Evolutionary conservation across 2,329 filamentous ascomycete genomes (phyloP).

Genomic region (Scytalidium lignicola): DNA sequence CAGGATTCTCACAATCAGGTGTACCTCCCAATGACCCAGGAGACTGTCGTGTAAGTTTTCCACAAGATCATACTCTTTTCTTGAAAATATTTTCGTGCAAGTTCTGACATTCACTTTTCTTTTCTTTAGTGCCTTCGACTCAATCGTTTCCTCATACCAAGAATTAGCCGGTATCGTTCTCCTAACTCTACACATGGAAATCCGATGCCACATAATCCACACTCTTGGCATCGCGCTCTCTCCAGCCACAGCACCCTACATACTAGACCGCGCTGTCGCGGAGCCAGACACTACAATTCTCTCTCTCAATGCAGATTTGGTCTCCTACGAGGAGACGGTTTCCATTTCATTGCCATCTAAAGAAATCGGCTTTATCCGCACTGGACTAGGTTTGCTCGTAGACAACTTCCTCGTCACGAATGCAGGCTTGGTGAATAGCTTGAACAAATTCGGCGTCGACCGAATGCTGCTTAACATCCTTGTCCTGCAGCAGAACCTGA

Average conservation of each 20-base stretch:
- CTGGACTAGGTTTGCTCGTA: slow-evolving; percentile 70
- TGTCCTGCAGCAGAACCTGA: slow-evolving; percentile 93
- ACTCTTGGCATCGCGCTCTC: slow-evolving; percentile 64
- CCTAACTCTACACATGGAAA: slow-evolving; percentile 81
- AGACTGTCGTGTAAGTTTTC: slow-evolving; percentile 68
- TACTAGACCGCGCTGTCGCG: slow-evolving; percentile 65
- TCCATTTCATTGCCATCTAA: slow-evolving; percentile 64
- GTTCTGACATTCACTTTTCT: slow-evolving; percentile 6
- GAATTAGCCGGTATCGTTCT: slow-evolving; percentile 75
- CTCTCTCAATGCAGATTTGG: slow-evolving; percentile 75
- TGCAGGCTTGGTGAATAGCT: slow-evolving; percentile 64
- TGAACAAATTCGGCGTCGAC: slow-evolving; percentile 80
- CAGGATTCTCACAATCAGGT: slow-evolving; percentile 61
- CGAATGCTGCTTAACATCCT: slow-evolving; percentile 91
- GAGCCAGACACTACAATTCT: slow-evolving; percentile 78
- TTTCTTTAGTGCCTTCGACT: slow-evolving; percentile 68
- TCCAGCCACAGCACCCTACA: slow-evolving; percentile 55
- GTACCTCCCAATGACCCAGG: slow-evolving; percentile 80
- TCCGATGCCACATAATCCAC: slow-evolving; percentile 79
- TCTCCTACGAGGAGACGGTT: slow-evolving; percentile 82
- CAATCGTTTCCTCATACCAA: slow-evolving; percentile 76
- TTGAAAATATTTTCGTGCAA: background rate
- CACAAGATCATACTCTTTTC: background rate
- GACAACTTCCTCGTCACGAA: slow-evolving; percentile 74
- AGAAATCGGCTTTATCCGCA: slow-evolving; percentile 72